Percentiles rank a stretch among this genome's conserved stretches.
Evolutionary conservation across 192 early-diverging fungal species (phyloP).

Genomic region (Dissophora ornata): DNA sequence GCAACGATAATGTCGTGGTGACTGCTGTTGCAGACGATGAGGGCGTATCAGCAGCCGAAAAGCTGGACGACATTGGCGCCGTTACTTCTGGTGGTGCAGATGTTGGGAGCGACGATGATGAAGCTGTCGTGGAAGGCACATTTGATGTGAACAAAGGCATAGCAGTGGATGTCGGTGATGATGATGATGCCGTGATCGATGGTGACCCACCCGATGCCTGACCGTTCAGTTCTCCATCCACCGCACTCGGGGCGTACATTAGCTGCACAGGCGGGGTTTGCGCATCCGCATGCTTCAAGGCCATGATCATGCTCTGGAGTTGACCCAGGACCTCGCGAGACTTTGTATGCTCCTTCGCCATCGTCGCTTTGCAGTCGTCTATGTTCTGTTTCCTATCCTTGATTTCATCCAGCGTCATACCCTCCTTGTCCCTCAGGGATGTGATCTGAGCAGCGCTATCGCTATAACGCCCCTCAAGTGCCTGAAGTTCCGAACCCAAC

Average conservation of each 20-base stretch:
- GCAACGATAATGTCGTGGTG: too few species aligned
- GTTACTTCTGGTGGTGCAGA: too few species aligned
- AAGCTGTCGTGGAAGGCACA: too few species aligned
- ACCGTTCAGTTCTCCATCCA: too few species aligned
- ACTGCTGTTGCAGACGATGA: too few species aligned
- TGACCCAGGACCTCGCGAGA: constrained; percentile 1
- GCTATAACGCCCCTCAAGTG: constrained; percentile 1
- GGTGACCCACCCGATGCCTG: too few species aligned
- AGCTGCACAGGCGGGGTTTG: background rate
- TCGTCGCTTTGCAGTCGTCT: constrained; percentile 8
- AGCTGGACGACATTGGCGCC: too few species aligned
- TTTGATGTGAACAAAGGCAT: too few species aligned
- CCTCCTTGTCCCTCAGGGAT: constrained; percentile 5
- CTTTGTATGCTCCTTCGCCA: constrained; percentile 23
- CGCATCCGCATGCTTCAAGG: constrained; percentile 5
- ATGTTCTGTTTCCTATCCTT: constrained; percentile 8
- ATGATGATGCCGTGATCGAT: too few species aligned
- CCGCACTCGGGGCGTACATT: background rate
- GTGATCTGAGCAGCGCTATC: background rate
- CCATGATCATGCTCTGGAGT: constrained; percentile 19
- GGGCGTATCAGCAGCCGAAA: too few species aligned
- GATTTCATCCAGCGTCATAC: constrained; percentile 11
- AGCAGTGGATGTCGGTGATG: too few species aligned
- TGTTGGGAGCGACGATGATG: too few species aligned
- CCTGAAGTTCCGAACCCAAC: constrained; percentile 5